phyloP scores from a whole-genome alignment of 176 grass and related monocot genomes.

The Carex myosuroides region DNA sequence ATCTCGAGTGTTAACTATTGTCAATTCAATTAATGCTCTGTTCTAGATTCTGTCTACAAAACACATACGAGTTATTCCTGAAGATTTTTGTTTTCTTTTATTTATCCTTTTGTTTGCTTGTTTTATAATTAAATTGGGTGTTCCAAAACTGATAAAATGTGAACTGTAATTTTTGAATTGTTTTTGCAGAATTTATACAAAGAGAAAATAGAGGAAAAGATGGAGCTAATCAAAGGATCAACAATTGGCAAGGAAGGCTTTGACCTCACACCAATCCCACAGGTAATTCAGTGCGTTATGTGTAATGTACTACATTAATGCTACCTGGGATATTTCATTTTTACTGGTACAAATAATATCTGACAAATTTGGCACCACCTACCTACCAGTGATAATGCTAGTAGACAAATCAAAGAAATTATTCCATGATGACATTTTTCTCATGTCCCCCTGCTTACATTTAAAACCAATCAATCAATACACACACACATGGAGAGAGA shows the following conservation, averaged over 20 bases:
- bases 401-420: not conserved
- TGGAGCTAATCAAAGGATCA: constrained; percentile 64
- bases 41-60: not conserved
- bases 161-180: not conserved
- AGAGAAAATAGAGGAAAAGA: constrained; percentile 47
- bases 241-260: constrained; percentile 59
- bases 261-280: constrained; percentile 60
- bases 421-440: not conserved
- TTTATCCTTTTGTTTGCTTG: not conserved
- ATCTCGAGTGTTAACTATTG: not conserved
- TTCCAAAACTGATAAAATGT: not conserved
- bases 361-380: not conserved
- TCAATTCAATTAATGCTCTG: not conserved
- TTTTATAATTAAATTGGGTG: not conserved
- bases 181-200: constrained; percentile 57
- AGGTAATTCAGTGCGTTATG: constrained; percentile 24
- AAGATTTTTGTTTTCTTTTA: not conserved
- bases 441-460: too few species aligned
- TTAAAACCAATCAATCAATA: too few species aligned
- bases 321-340: not conserved
- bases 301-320: not conserved
- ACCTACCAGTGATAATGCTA: not conserved
- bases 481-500: too few species aligned
- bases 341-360: not conserved
- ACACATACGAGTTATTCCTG: not conserved